Conservation (phyloP, 495 filamentous ascomycete genomes). For the Tuber microsphaerosporum region DNA sequence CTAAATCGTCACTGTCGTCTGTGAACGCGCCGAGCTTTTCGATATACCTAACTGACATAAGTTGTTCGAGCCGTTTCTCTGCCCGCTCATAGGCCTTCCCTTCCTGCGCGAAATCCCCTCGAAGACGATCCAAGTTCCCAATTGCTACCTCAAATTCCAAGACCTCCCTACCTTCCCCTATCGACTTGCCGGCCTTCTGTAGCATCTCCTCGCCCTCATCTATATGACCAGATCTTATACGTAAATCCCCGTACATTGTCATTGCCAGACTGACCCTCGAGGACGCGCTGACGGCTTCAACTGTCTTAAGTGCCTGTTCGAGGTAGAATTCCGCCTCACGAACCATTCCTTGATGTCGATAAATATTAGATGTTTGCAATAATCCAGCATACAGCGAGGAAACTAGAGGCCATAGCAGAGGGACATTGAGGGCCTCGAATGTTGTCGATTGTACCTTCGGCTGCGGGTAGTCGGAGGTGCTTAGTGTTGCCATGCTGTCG, state of each 20-base stretch:
- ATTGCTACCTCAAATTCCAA: constrained; percentile 45
- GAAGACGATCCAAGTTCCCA: constrained; percentile 40
- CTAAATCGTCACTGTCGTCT: constrained; percentile 12
- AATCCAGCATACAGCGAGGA: constrained; percentile 62
- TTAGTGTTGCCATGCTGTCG: constrained; percentile 29
- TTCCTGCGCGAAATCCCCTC: constrained; percentile 39
- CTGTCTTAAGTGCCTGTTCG: constrained; percentile 75
- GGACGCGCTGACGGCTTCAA: constrained; percentile 58
- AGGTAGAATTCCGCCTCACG: constrained; percentile 85
- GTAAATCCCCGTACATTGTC: constrained; percentile 58
- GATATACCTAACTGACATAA: constrained; percentile 31
- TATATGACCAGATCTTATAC: constrained; percentile 55
- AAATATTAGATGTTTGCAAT: constrained; percentile 64
- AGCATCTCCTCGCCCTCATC: constrained; percentile 58
- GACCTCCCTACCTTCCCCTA: constrained; percentile 48
- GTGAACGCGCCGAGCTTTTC: constrained; percentile 21
- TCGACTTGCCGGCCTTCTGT: constrained; percentile 46
- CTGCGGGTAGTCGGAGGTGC: constrained; percentile 23
- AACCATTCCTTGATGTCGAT: constrained; percentile 74
- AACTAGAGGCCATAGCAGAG: constrained; percentile 75
- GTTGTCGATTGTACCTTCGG: constrained; percentile 28
- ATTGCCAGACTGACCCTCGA: constrained; percentile 51
- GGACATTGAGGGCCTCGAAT: constrained; percentile 48
- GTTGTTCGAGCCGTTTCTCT: constrained; percentile 28
- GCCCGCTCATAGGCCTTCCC: constrained; percentile 40